phyloP scores from a whole-genome alignment of 2,329 filamentous ascomycete species.

The Calonectria crousiana region DNA sequence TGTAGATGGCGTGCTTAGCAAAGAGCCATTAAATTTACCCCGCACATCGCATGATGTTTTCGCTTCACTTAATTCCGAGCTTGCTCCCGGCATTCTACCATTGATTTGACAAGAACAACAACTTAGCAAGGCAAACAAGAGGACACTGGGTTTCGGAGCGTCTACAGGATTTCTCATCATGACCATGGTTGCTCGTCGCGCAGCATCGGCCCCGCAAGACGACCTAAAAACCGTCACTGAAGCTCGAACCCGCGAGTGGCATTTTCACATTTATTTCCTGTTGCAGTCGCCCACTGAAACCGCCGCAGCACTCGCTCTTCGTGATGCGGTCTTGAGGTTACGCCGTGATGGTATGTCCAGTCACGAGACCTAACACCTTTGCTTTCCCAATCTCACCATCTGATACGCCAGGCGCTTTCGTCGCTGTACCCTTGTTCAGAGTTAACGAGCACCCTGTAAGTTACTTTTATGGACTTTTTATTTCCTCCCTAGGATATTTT shows the following conservation, averaged over 20 bases:
- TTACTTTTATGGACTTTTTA: not conserved
- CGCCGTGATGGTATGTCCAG: not conserved
- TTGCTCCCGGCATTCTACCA: not conserved
- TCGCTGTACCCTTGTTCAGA: not conserved
- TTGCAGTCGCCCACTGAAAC: not conserved
- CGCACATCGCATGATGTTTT: not conserved
- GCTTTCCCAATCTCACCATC: not conserved
- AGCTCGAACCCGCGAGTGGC: not conserved
- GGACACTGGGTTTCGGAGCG: not conserved
- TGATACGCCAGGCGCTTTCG: not conserved
- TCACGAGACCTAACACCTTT: too few species aligned
- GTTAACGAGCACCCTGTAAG: slow-evolving; percentile 1
- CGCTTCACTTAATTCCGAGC: not conserved
- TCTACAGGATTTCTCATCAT: not conserved
- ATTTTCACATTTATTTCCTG: slow-evolving; percentile 3
- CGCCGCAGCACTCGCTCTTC: not conserved
- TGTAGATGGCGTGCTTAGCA: not conserved
- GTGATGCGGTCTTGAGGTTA: not conserved
- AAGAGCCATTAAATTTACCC: not conserved
- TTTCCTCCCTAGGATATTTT: too few species aligned
- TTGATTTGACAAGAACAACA: not conserved
- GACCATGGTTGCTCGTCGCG: not conserved
- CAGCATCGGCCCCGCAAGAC: not conserved
- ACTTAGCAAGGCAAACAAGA: not conserved
- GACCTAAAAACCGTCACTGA: not conserved